These are phyloP conservation scores for Mrakia gelida DNA, from an alignment of 768 basidiomycete species.

Conservation along the genomic window DNA sequence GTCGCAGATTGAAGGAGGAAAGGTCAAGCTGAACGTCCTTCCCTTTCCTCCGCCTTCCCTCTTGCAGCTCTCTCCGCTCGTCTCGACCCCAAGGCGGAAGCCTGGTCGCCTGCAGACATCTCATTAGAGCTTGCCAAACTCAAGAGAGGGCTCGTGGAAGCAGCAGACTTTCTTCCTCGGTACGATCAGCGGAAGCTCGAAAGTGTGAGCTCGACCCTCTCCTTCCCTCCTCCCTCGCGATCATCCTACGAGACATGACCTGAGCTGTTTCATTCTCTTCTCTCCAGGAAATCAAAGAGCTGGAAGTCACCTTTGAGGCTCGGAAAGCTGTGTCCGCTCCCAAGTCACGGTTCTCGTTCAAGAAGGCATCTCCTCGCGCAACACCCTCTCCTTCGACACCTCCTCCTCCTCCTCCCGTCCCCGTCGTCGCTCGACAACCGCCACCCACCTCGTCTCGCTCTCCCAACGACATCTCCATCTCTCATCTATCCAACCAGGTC, in stretches of 20 bases:
- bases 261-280: not conserved
- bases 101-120: not conserved
- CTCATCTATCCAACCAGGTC: not conserved
- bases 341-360: constrained; percentile 18
- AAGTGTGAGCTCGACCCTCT: not conserved
- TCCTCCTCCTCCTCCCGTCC: not conserved
- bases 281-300: constrained; percentile 14
- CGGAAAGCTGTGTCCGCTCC: not conserved
- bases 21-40: not conserved
- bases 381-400: not conserved
- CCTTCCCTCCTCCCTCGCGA: not conserved
- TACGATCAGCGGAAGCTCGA: constrained; percentile 28
- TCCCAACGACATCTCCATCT: constrained; percentile 3
- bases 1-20: not conserved
- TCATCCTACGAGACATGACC: not conserved
- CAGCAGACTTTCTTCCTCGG: constrained; percentile 12
- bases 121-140: constrained; percentile 5
- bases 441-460: not conserved
- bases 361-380: constrained; percentile 10
- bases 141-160: not conserved
- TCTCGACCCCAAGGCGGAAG: not conserved
- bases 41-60: not conserved
- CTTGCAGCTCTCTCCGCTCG: not conserved
- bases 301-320: not conserved
- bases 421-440: not conserved